Conservation (phyloP, 1,284 basidiomycete genomes). For the Moesziomyces antarcticus region DNA sequence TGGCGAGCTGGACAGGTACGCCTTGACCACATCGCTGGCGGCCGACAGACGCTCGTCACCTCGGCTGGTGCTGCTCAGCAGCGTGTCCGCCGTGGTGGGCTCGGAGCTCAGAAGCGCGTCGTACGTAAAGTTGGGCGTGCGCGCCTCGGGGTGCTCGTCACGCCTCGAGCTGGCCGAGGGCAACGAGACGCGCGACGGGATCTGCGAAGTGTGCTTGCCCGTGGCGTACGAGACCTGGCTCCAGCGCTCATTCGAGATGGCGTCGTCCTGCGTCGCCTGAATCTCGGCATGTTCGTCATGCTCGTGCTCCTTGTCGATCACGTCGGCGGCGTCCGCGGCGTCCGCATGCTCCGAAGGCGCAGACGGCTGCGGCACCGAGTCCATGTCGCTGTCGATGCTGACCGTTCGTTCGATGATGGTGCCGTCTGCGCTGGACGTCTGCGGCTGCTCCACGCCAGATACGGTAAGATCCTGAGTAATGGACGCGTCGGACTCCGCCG, state of each 20-base stretch:
- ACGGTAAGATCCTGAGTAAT: conserved; percentile 4
- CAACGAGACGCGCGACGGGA: conserved; percentile 13
- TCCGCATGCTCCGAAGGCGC: not conserved
- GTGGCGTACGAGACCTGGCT: conserved; percentile 24
- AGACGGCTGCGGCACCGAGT: not conserved
- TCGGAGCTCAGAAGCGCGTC: conserved; percentile 27
- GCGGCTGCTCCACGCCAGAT: conserved; percentile 1
- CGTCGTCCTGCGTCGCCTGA: conserved; percentile 2
- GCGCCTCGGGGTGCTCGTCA: conserved; percentile 11
- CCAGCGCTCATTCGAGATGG: conserved; percentile 16
- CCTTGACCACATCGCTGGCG: conserved; percentile 27
- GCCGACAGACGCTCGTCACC: conserved; percentile 15
- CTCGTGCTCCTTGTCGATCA: not conserved
- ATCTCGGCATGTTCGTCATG: not conserved
- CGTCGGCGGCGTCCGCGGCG: not conserved
- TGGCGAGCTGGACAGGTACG: conserved; percentile 23
- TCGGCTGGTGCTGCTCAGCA: conserved; percentile 22
- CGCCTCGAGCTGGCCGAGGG: conserved; percentile 15
- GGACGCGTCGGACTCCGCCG: conserved; percentile 18
- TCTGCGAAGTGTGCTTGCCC: conserved; percentile 8
- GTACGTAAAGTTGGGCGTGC: conserved; percentile 22
- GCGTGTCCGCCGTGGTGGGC: conserved; percentile 32
- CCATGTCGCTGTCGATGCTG: conserved; percentile 18
- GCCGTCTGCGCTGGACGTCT: conserved; percentile 17
- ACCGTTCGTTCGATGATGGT: conserved; percentile 28